phyloP scores from a whole-genome alignment of 805 yeast genomes.

The Yarrowia sp. region DNA sequence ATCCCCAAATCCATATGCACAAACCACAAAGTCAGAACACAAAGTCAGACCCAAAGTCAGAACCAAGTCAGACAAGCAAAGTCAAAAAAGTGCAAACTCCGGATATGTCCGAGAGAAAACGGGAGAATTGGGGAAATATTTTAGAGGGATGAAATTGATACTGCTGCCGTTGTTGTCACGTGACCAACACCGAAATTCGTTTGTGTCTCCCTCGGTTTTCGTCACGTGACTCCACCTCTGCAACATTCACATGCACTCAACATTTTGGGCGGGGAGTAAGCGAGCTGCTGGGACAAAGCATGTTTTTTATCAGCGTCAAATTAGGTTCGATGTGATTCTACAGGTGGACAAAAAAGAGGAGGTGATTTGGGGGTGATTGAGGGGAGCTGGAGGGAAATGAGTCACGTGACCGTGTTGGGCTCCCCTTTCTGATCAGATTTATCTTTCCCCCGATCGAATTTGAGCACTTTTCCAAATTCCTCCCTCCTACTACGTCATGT shows the following conservation, averaged over 20 bases:
- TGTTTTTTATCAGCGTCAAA: background rate
- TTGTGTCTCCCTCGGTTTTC: background rate
- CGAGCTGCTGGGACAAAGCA: conserved; percentile 2
- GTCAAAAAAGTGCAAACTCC: conserved; percentile 9
- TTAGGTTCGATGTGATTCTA: background rate
- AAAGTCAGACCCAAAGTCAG: background rate
- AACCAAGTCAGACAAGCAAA: background rate
- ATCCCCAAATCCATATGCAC: too few relatives aligned
- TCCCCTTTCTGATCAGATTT: too few relatives aligned
- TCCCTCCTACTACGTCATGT: conserved; percentile 4
- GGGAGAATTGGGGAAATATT: too few relatives aligned
- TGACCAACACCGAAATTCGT: background rate
- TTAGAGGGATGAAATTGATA: too few relatives aligned
- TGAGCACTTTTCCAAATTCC: background rate
- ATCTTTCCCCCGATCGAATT: background rate
- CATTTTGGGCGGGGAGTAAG: conserved; percentile 37
- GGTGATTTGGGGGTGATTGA: too few relatives aligned
- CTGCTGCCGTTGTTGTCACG: too few relatives aligned
- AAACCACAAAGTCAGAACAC: background rate
- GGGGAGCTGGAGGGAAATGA: background rate
- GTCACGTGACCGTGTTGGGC: background rate
- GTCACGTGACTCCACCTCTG: background rate
- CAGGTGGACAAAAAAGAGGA: too few relatives aligned
- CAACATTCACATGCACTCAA: conserved; percentile 38
- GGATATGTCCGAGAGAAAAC: conserved; percentile 4